Conservation (phyloP, 1,139 yeast species). For the Pichia cactophila region DNA sequence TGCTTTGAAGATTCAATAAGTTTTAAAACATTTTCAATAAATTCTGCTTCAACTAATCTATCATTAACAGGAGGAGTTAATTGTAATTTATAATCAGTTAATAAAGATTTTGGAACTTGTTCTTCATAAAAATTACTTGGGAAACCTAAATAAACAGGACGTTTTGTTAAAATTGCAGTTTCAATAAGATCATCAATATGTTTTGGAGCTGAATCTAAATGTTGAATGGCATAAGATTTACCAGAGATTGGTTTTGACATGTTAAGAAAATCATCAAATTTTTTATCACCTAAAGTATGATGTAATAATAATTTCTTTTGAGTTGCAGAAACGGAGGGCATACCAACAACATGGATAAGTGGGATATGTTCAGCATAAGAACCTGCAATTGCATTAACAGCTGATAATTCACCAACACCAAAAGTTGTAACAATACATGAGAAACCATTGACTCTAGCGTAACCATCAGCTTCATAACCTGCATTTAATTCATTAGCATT, state of each 20-base stretch:
- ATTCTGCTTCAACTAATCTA: conserved; percentile 65
- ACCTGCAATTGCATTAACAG: conserved; percentile 53
- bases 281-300: conserved; percentile 71
- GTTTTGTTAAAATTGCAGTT: conserved; percentile 62
- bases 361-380: conserved; percentile 56
- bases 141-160: conserved; percentile 77
- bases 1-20: conserved; percentile 51
- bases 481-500: conserved; percentile 69
- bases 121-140: conserved; percentile 77
- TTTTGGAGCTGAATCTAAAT: conserved; percentile 54
- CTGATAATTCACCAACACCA: conserved; percentile 61
- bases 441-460: conserved; percentile 55
- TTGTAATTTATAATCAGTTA: conserved; percentile 46
- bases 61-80: conserved; percentile 56
- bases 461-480: conserved; percentile 67
- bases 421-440: conserved; percentile 58
- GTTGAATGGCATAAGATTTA: conserved; percentile 57
- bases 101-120: conserved; percentile 45
- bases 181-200: conserved; percentile 70
- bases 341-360: conserved; percentile 47
- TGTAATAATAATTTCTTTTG: conserved; percentile 46
- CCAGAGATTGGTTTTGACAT: conserved; percentile 67
- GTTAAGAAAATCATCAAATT: conserved; percentile 67
- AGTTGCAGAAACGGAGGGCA: conserved; percentile 56
- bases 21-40: conserved; percentile 46